A percentile compares a stretch with the other conserved stretches of the same genome.
Evolutionary conservation across 257 asterid genomes (phyloP).

Genomic region (Jacaranda copaia): DNA sequence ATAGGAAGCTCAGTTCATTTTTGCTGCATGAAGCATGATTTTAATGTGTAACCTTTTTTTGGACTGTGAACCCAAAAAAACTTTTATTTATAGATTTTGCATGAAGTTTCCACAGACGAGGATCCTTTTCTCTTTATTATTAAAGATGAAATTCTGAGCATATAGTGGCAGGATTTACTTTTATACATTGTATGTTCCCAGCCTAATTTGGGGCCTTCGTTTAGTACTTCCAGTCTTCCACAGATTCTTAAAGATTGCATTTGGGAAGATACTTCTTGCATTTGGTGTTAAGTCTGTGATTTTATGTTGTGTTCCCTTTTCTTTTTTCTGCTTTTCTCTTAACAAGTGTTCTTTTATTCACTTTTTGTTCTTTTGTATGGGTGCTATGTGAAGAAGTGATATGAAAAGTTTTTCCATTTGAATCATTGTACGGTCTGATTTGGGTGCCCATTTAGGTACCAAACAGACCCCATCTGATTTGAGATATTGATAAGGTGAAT

Average conservation of each 20-base stretch:
- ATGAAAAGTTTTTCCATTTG: background rate
- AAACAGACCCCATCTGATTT: no score
- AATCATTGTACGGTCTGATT: background rate
- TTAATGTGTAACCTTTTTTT: background rate
- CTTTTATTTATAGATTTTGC: background rate
- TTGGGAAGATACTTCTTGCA: background rate
- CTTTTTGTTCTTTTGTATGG: background rate
- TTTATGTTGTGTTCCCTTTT: background rate
- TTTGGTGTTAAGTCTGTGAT: background rate
- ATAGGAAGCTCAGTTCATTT: constrained; percentile 5
- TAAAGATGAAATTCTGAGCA: constrained; percentile 13
- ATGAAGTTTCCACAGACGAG: constrained; percentile 17
- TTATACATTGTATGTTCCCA: background rate
- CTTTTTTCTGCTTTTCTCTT: background rate
- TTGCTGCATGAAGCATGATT: constrained; percentile 11
- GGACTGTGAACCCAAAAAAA: background rate
- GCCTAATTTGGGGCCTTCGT: constrained; percentile 22
- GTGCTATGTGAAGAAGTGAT: background rate
- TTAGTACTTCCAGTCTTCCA: constrained; percentile 16
- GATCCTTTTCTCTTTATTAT: background rate
- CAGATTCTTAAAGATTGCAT: background rate
- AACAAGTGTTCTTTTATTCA: background rate
- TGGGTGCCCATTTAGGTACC: no score
- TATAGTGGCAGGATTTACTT: constrained; percentile 7
- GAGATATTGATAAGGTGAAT: no score